Conservation (phyloP, 176 grass and related monocot genomes). For the Zea luxurians region DNA sequence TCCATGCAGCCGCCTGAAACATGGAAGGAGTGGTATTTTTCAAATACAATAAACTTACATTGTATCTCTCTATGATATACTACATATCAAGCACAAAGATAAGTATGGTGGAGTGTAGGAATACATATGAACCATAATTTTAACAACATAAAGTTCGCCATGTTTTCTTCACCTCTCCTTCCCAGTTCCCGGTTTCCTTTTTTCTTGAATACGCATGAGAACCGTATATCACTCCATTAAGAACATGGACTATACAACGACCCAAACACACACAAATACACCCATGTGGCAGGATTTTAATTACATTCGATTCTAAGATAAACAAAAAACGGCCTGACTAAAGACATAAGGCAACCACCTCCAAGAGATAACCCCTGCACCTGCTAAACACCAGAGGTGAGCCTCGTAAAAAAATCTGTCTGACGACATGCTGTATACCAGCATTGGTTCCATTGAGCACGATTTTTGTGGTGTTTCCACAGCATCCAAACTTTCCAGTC, state of each 20-base stretch:
- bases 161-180: neutral
- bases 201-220: neutral
- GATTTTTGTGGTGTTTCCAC: neutral
- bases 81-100: conserved; percentile 10
- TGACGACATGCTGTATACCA: neutral
- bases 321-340: neutral
- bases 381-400: conserved; percentile 7
- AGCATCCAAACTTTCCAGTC: neutral
- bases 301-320: neutral
- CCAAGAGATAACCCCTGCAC: neutral
- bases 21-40: conserved; percentile 13
- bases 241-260: neutral
- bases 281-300: neutral
- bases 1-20: conserved; percentile 73
- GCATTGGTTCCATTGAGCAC: neutral
- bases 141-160: neutral
- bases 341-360: neutral
- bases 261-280: neutral
- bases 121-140: neutral
- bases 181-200: neutral
- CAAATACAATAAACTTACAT: neutral
- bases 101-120: neutral
- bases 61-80: neutral
- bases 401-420: neutral
- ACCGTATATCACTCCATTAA: neutral